Conservation (phyloP, 768 basidiomycete species). For the Tricholoma terreum region DNA sequence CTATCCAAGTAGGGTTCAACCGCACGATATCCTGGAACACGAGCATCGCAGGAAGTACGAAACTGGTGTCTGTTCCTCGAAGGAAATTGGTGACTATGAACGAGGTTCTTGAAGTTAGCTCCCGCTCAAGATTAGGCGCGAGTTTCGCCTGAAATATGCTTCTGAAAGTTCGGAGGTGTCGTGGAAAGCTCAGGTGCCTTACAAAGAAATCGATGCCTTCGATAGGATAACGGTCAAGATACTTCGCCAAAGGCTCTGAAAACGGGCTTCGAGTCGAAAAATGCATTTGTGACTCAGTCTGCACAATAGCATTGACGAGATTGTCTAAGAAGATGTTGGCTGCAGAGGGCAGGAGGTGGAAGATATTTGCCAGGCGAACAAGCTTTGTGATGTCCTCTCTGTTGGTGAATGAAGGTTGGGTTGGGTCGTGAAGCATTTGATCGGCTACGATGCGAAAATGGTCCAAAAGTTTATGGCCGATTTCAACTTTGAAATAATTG, state of each 20-base stretch:
- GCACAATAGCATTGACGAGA: constrained; percentile 84
- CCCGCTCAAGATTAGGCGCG: constrained; percentile 71
- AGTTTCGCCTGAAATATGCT: constrained; percentile 78
- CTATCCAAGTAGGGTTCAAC: constrained; percentile 68
- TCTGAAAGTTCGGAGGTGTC: constrained; percentile 79
- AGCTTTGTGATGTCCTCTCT: constrained; percentile 92
- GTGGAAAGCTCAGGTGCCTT: constrained; percentile 69
- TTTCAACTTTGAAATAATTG: constrained; percentile 99
- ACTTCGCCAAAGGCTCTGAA: constrained; percentile 87
- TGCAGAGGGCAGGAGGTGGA: constrained; percentile 91
- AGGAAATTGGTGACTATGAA: constrained; percentile 51
- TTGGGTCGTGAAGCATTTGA: constrained; percentile 75
- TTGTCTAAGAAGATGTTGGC: constrained; percentile 90
- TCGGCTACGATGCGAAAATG: constrained; percentile 94
- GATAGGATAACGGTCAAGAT: constrained; percentile 84
- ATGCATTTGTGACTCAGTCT: constrained; percentile 88
- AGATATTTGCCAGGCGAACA: constrained; percentile 94
- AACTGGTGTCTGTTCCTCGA: constrained; percentile 43
- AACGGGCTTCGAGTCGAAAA: constrained; percentile 90
- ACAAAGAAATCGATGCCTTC: constrained; percentile 88
- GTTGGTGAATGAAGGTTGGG: constrained; percentile 75
- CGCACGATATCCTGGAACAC: constrained; percentile 74
- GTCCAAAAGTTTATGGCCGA: constrained; percentile 94
- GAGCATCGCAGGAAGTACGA: constrained; percentile 68
- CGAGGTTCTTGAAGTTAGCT: constrained; percentile 59